Conservation (phyloP, 495 filamentous ascomycete genomes). For the Gamarada debralockiae region DNA sequence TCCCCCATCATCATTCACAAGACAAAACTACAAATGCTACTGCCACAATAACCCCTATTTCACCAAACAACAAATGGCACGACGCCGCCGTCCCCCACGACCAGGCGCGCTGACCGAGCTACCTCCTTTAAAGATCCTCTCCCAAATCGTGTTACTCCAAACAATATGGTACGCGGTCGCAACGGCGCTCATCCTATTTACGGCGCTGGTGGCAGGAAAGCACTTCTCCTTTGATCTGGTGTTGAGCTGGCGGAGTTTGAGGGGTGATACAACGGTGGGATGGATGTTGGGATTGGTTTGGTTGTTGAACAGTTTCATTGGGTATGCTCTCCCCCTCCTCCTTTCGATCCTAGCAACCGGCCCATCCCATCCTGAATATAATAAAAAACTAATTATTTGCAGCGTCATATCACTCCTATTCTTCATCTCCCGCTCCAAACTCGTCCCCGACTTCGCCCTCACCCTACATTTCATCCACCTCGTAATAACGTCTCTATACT, state of each 20-base stretch:
- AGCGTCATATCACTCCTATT: conserved; percentile 76
- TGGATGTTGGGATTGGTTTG: conserved; percentile 90
- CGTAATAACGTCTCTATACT: conserved; percentile 71
- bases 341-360: conserved; percentile 5
- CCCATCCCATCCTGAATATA: neutral
- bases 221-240: conserved; percentile 67
- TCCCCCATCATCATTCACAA: conserved; percentile 1
- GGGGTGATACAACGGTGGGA: conserved; percentile 87
- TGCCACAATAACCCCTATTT: conserved; percentile 4
- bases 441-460: conserved; percentile 89
- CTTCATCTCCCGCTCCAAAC: conserved; percentile 80
- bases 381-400: conserved; percentile 18
- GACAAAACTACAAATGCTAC: conserved; percentile 3
- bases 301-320: conserved; percentile 71
- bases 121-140: conserved; percentile 77
- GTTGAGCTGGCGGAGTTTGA: conserved; percentile 74
- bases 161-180: conserved; percentile 74
- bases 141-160: conserved; percentile 87
- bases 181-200: conserved; percentile 80
- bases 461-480: conserved; percentile 87
- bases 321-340: conserved; percentile 48
- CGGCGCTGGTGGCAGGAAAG: conserved; percentile 74
- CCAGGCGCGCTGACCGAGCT: conserved; percentile 77
- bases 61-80: conserved; percentile 31
- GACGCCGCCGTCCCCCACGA: conserved; percentile 72